Conservation (phyloP, 2,329 filamentous ascomycete species). For the Claviceps digitariae region DNA sequence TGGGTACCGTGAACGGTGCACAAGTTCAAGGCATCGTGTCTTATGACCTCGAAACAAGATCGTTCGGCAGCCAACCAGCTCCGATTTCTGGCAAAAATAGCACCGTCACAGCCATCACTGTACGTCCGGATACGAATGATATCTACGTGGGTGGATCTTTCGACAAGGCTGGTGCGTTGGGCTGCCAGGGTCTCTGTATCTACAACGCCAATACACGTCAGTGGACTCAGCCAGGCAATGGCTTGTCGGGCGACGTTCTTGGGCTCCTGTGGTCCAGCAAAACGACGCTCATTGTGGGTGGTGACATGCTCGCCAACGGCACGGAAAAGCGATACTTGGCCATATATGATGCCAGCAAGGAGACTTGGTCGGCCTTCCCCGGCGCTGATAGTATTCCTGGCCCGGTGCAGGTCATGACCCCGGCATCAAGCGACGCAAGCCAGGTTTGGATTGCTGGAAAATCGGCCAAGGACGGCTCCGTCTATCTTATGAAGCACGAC, state of each 20-base stretch:
- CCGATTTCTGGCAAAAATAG: conserved; percentile 56
- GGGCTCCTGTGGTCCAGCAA: conserved; percentile 64
- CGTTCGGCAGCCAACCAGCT: conserved; percentile 60
- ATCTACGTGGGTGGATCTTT: conserved; percentile 84
- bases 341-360: conserved; percentile 54
- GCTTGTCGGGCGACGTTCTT: conserved; percentile 56
- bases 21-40: conserved; percentile 61
- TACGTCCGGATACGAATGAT: conserved; percentile 55
- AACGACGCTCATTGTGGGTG: conserved; percentile 61
- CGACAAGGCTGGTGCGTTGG: conserved; percentile 65
- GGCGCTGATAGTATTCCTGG: conserved; percentile 58
- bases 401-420: conserved; percentile 60
- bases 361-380: conserved; percentile 52
- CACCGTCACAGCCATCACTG: conserved; percentile 62
- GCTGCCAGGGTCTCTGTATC: conserved; percentile 69
- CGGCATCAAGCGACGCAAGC: conserved; percentile 57
- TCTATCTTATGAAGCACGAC: conserved; percentile 74
- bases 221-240: conserved; percentile 69
- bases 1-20: conserved; percentile 51
- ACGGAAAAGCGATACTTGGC: conserved; percentile 52
- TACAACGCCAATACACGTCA: conserved; percentile 57
- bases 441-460: conserved; percentile 75
- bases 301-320: conserved; percentile 56
- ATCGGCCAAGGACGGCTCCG: conserved; percentile 44
- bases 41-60: conserved; percentile 57